Conservation (phyloP, 768 basidiomycete species). For the Serendipita vermifera region DNA sequence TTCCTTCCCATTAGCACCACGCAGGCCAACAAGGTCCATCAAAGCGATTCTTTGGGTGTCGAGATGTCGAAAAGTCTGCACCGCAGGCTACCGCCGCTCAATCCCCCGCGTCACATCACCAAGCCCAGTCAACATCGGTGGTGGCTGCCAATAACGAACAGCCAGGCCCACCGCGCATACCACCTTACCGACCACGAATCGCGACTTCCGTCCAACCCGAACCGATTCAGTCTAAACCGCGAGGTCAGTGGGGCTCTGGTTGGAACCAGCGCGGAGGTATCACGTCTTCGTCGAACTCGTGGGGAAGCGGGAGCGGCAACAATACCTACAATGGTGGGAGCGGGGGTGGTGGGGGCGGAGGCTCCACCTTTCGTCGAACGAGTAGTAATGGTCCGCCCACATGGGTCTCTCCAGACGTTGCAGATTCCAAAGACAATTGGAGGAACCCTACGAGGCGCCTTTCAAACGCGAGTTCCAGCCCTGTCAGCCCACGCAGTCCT, state of each 20-base stretch:
- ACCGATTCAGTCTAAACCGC: not conserved
- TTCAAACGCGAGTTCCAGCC: too few relatives aligned
- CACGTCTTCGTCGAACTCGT: not conserved
- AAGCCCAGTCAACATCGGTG: too few relatives aligned
- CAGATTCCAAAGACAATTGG: not conserved
- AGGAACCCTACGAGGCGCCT: not conserved
- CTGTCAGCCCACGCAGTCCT: not conserved
- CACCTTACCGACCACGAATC: not conserved
- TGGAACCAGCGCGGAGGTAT: slow-evolving; percentile 1
- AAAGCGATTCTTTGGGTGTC: too few relatives aligned
- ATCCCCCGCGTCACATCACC: too few relatives aligned
- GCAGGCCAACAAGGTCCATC: too few relatives aligned
- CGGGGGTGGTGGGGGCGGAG: not conserved
- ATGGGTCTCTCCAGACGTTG: not conserved
- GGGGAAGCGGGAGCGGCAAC: not conserved
- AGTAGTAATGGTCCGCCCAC: not conserved
- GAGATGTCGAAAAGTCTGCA: too few relatives aligned
- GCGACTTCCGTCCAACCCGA: not conserved
- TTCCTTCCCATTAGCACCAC: too few relatives aligned
- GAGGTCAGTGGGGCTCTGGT: not conserved
- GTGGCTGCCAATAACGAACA: too few relatives aligned
- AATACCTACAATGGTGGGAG: not conserved
- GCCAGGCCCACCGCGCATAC: not conserved
- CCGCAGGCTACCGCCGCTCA: too few relatives aligned
- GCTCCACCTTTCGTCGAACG: not conserved